Evolutionary conservation across 176 grass and related monocot genomes (phyloP), one percentile per base, ranked within the genome.

Genomic region (Hsuehochloa calcarea): DNA sequence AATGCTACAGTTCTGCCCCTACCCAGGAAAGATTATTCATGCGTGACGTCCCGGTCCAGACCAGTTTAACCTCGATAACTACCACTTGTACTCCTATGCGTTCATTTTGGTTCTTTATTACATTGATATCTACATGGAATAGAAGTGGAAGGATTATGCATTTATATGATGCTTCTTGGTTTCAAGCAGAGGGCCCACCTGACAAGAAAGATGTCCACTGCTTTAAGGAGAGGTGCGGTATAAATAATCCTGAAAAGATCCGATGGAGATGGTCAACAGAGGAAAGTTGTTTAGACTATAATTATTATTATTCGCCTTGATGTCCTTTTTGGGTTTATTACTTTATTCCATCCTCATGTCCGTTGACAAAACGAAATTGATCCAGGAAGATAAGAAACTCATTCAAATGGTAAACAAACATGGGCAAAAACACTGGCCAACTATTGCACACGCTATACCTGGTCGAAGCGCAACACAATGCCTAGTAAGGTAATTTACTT

Each of bases 321-420:
- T 72, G 14, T 63, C 20, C 38, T 34, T 34, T 34, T 34, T 34
- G 31, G 69, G 23, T 83, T 68, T 73, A 56, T 65, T 80, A 9
- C 13, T 70, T 41, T 38, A 23, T 85, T 72, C 34, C 19, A 37
- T 82, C 35, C 8, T 43, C 23, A 19, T 82, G 26, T 25, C 64
- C 35, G 13, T 72, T 86, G 65, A 90, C 72, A 78, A 45, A 70
- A 56, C 25, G 12, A 62, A 62, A 51, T 35, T 84, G 3, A 41
- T 35, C 67, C 88, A 95, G 93, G 90, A 95, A 82, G 93, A 95
- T 89, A 77, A 92, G 46, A 82, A 69, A 23, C 86, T 95, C 75
- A 89, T 60, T 65, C 56, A 89, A 81, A 92, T 92, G 90, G 74
- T 90, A 38, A 74, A 84, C 5, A 89, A 84, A 85, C 61, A 86